A percentile compares a stretch with the other conserved stretches of the same genome.
Evolutionary conservation across 768 basidiomycete genomes (phyloP).

Genomic region (Dentipellis fragilis): DNA sequence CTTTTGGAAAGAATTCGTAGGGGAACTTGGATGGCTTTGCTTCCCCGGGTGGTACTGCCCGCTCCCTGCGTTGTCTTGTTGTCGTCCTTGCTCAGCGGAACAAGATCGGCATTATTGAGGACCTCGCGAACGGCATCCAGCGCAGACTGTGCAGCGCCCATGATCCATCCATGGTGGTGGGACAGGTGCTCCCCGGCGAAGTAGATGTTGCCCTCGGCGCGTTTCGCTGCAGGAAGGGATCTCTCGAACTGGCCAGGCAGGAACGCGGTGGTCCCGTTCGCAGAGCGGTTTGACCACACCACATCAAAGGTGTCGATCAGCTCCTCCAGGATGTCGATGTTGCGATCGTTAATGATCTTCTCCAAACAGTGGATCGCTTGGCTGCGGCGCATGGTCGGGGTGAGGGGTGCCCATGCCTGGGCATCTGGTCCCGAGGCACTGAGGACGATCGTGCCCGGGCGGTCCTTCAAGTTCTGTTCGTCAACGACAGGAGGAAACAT

Average conservation of each 20-base stretch:
- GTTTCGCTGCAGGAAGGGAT: constrained; percentile 12
- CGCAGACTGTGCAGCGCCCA: constrained; percentile 16
- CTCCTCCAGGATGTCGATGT: neutral
- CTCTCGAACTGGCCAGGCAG: constrained; percentile 18
- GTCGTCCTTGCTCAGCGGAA: neutral
- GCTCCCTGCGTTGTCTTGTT: neutral
- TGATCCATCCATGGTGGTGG: constrained; percentile 20
- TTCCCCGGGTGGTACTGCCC: neutral
- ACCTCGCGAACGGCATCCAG: constrained; percentile 4
- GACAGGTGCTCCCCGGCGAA: constrained; percentile 22
- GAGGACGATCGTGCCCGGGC: constrained; percentile 19
- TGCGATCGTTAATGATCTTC: constrained; percentile 10
- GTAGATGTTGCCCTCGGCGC: constrained; percentile 16
- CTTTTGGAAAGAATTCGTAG: neutral
- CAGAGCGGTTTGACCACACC: constrained; percentile 16
- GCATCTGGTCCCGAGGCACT: constrained; percentile 20
- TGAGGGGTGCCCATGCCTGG: constrained; percentile 12
- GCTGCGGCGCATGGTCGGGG: constrained; percentile 10
- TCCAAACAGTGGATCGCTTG: constrained; percentile 16
- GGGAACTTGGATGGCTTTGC: neutral
- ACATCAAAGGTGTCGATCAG: constrained; percentile 13
- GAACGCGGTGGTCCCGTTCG: constrained; percentile 21
- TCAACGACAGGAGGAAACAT: constrained; percentile 14
- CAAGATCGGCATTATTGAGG: neutral
- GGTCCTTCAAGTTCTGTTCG: constrained; percentile 13